Percentiles rank a stretch among this genome's conserved stretches.
Evolutionary conservation across 2,329 filamentous ascomycete genomes (phyloP).

Genomic region (Clathrospora elynae): DNA sequence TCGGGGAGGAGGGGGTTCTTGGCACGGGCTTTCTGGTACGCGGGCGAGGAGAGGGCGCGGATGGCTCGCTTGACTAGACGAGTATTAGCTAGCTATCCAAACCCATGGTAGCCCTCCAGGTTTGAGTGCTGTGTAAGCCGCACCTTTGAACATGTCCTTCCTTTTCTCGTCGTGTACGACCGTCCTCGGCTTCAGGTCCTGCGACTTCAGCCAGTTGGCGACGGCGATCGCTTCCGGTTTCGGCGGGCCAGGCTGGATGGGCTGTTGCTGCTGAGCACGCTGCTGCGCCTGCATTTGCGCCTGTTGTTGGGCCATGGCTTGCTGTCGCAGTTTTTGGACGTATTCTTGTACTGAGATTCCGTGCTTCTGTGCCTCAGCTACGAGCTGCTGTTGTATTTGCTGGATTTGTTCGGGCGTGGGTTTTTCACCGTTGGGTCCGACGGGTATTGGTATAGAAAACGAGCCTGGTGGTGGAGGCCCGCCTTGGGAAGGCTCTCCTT

Average conservation of each 20-base stretch:
- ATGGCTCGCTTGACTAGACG: constrained; percentile 88
- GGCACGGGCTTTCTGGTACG: constrained; percentile 83
- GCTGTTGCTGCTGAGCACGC: constrained; percentile 57
- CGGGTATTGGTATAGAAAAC: constrained; percentile 28
- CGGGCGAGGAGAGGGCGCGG: constrained; percentile 83
- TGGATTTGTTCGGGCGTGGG: constrained; percentile 85
- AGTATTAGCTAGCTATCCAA: constrained; percentile 2
- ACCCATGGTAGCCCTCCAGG: not conserved
- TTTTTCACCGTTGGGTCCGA: constrained; percentile 50
- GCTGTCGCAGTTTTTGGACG: constrained; percentile 61
- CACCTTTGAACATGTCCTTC: constrained; percentile 98
- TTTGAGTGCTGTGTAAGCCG: not conserved
- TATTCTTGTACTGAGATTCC: constrained; percentile 88
- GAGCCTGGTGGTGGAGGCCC: constrained; percentile 27
- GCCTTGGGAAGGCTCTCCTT: constrained; percentile 13
- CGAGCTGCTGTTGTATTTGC: constrained; percentile 80
- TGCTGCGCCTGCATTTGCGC: constrained; percentile 41
- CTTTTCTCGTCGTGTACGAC: constrained; percentile 94
- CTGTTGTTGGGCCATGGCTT: constrained; percentile 63
- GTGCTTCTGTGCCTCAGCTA: constrained; percentile 78
- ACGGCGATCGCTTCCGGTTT: constrained; percentile 88
- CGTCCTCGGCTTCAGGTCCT: constrained; percentile 86
- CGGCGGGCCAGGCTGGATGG: constrained; percentile 77
- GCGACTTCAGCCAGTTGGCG: constrained; percentile 81
- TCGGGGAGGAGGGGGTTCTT: constrained; percentile 89